Evolutionary conservation across 2,329 filamentous ascomycete species (phyloP).

Genomic region (Leptographium wingfieldii): DNA sequence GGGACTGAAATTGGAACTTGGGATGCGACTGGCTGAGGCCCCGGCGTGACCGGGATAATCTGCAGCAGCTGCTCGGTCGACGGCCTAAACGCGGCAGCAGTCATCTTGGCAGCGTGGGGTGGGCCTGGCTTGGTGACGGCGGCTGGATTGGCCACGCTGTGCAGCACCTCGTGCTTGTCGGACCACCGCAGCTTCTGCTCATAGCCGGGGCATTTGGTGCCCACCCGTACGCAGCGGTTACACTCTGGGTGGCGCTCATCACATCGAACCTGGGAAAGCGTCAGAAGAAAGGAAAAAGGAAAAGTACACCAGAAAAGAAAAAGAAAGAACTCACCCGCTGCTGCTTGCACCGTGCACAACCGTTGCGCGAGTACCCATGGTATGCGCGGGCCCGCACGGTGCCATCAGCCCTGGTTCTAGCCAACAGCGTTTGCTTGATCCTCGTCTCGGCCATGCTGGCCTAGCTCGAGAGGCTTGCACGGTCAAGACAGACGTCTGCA

Average conservation of each 20-base stretch:
- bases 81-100: neutral
- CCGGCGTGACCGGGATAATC: neutral
- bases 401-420: neutral
- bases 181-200: slow-evolving; percentile 33
- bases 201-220: slow-evolving; percentile 31
- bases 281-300: neutral
- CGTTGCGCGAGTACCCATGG: slow-evolving; percentile 13
- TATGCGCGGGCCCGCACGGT: slow-evolving; percentile 6
- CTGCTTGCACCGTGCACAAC: slow-evolving; percentile 13
- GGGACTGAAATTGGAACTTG: neutral
- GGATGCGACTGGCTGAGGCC: neutral
- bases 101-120: neutral
- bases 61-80: neutral
- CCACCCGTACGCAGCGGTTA: slow-evolving; percentile 28
- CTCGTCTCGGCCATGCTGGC: neutral
- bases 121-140: neutral
- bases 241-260: slow-evolving; percentile 18
- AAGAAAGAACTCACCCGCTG: slow-evolving; percentile 6
- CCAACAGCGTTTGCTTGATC: neutral
- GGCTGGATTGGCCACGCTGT: neutral
- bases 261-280: slow-evolving; percentile 8
- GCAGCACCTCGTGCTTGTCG: slow-evolving; percentile 31
- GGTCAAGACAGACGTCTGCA: neutral
- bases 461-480: too few species aligned
- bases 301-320: too few species aligned